A percentile compares a stretch with the other conserved stretches of the same genome.
Conservation (phyloP, 192 early-diverging fungal species). For the Entomortierella beljakovae region DNA sequence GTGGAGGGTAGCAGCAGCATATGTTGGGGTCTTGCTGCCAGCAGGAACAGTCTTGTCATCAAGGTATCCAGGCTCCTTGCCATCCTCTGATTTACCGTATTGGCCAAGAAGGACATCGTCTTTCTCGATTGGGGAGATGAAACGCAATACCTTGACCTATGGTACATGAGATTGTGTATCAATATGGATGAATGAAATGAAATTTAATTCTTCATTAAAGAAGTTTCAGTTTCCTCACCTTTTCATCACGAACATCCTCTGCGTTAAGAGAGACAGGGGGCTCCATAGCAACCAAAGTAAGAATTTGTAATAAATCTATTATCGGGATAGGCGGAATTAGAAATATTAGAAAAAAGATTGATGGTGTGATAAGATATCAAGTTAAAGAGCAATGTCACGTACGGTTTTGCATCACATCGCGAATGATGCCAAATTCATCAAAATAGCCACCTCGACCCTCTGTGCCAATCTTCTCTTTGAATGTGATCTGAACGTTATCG, state of each 20-base stretch:
- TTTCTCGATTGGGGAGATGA: constrained; percentile 80
- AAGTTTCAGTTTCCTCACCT: constrained; percentile 74
- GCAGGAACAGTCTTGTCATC: constrained; percentile 91
- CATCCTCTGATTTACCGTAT: constrained; percentile 84
- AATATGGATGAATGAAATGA: not conserved
- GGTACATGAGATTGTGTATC: not conserved
- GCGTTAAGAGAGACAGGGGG: constrained; percentile 86
- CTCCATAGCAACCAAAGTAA: constrained; percentile 96
- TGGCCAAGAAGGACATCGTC: constrained; percentile 93
- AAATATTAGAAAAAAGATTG: constrained; percentile 7
- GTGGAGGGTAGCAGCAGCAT: constrained; percentile 85
- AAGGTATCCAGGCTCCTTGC: constrained; percentile 90
- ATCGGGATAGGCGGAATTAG: constrained; percentile 54
- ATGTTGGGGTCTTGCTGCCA: constrained; percentile 91
- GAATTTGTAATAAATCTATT: constrained; percentile 91
- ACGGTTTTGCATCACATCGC: constrained; percentile 95
- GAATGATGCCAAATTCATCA: constrained; percentile 99
- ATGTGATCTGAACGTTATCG: constrained; percentile 96
- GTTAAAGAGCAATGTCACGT: constrained; percentile 23
- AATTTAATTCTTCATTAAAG: no score
- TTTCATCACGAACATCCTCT: constrained; percentile 96
- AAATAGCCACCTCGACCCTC: constrained; percentile 99
- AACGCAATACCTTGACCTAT: constrained; percentile 78
- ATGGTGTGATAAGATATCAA: not conserved
- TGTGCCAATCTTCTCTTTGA: constrained; percentile 98